Conservation (phyloP, 805 yeast species). For the Wickerhamomyces alni region DNA sequence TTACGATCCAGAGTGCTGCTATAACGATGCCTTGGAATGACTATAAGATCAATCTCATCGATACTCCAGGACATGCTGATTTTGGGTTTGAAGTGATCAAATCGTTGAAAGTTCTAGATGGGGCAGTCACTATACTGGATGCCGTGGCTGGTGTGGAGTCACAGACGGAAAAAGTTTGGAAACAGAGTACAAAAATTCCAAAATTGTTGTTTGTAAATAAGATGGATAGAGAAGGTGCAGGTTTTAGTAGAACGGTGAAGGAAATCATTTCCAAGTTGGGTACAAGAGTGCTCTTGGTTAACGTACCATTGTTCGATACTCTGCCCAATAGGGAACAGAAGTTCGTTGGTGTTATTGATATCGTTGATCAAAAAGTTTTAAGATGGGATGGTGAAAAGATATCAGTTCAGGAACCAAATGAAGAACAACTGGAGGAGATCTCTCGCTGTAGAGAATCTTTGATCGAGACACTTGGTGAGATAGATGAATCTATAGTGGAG, state of each 20-base stretch:
- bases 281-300: constrained; percentile 69
- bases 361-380: constrained; percentile 55
- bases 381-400: constrained; percentile 48
- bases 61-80: constrained; percentile 98
- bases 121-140: constrained; percentile 88
- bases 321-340: constrained; percentile 30
- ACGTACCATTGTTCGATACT: constrained; percentile 63
- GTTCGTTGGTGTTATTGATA: constrained; percentile 73
- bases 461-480: constrained; percentile 78
- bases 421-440: constrained; percentile 41
- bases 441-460: constrained; percentile 60
- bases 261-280: constrained; percentile 74
- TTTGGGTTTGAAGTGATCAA: constrained; percentile 92
- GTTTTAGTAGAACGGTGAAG: constrained; percentile 82
- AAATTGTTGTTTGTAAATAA: constrained; percentile 79
- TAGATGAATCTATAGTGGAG: constrained; percentile 73
- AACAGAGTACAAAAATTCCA: constrained; percentile 76
- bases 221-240: constrained; percentile 97
- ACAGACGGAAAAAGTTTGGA: constrained; percentile 97
- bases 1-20: constrained; percentile 95
- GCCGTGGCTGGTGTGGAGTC: constrained; percentile 98
- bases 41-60: constrained; percentile 77
- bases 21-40: constrained; percentile 83
- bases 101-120: constrained; percentile 86
- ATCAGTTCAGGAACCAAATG: constrained; percentile 37